A percentile compares a stretch with the other conserved stretches of the same genome.
These are phyloP conservation scores for Sclerotinia nivalis DNA, from an alignment of 2,329 filamentous ascomycete genomes.

Conservation along the genomic window DNA sequence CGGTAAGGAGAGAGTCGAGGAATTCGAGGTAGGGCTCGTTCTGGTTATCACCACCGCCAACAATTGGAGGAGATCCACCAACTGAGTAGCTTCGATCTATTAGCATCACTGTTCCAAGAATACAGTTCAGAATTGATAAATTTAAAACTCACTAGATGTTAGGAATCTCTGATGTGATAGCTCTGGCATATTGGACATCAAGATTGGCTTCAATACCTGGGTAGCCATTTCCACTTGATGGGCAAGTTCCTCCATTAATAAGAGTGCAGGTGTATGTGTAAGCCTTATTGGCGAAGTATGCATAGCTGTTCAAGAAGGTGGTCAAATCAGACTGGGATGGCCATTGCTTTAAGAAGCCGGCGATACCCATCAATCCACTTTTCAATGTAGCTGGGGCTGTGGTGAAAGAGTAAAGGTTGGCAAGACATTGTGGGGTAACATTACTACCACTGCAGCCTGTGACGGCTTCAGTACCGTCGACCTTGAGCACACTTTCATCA, in stretches of 20 bases:
- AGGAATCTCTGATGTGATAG: slow-evolving; percentile 55
- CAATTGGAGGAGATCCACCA: slow-evolving; percentile 56
- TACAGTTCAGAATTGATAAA: neutral
- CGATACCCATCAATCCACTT: slow-evolving; percentile 36
- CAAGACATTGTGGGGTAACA: slow-evolving; percentile 38
- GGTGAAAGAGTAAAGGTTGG: slow-evolving; percentile 38
- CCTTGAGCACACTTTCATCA: slow-evolving; percentile 23
- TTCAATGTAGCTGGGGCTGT: slow-evolving; percentile 28
- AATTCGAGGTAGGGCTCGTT: slow-evolving; percentile 71
- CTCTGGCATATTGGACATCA: slow-evolving; percentile 59
- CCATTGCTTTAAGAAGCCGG: slow-evolving; percentile 38
- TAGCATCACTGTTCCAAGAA: neutral
- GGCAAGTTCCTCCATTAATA: slow-evolving; percentile 41
- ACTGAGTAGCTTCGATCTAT: slow-evolving; percentile 48
- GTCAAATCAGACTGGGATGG: slow-evolving; percentile 36
- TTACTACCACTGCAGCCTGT: slow-evolving; percentile 35
- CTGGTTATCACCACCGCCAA: slow-evolving; percentile 49
- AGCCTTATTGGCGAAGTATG: slow-evolving; percentile 32
- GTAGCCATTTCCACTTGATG: slow-evolving; percentile 27
- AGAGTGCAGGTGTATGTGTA: slow-evolving; percentile 42
- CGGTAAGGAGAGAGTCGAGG: slow-evolving; percentile 57
- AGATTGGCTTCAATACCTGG: slow-evolving; percentile 54
- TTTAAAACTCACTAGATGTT: slow-evolving; percentile 45
- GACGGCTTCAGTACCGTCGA: slow-evolving; percentile 30
- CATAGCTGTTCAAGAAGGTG: slow-evolving; percentile 37